Conservation (phyloP, 768 basidiomycete genomes). For the Hypholoma fasciculare region DNA sequence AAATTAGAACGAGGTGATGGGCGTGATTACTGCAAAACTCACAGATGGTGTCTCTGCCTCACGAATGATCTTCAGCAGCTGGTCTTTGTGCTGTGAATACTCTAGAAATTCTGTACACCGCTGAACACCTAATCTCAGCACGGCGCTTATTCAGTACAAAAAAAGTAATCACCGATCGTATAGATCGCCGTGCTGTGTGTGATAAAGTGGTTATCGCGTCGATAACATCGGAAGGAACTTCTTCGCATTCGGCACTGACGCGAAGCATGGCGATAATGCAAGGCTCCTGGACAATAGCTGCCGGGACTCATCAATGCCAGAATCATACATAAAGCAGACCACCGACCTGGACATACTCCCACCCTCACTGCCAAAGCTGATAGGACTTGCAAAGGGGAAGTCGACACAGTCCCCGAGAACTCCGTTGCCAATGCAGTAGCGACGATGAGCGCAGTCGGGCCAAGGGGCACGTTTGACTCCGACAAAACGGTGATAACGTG, state of each 20-base stretch:
- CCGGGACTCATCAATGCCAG: not conserved
- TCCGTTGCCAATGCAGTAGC: conserved; percentile 68
- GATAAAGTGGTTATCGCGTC: conserved; percentile 42
- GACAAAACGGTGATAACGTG: conserved; percentile 41
- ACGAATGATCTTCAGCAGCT: conserved; percentile 47
- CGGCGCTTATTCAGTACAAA: not conserved
- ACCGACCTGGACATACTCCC: conserved; percentile 18
- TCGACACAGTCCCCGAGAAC: conserved; percentile 39
- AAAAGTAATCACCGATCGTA: conserved; percentile 49
- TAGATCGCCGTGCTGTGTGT: conserved; percentile 48
- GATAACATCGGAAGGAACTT: conserved; percentile 46
- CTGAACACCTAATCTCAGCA: conserved; percentile 32
- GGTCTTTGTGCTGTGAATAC: conserved; percentile 42
- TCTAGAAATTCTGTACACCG: conserved; percentile 70
- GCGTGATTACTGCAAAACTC: conserved; percentile 3
- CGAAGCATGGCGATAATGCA: conserved; percentile 73
- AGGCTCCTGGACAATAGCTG: conserved; percentile 74
- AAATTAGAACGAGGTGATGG: not conserved
- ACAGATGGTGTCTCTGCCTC: conserved; percentile 60
- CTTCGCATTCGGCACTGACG: conserved; percentile 54
- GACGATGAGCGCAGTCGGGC: conserved; percentile 68
- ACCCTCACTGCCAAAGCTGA: conserved; percentile 35
- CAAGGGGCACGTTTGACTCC: conserved; percentile 35
- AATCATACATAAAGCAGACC: not conserved
- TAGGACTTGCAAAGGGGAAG: conserved; percentile 44